phyloP scores from a whole-genome alignment of 306 rosid species.

The Vigna reflexopilosa region DNA sequence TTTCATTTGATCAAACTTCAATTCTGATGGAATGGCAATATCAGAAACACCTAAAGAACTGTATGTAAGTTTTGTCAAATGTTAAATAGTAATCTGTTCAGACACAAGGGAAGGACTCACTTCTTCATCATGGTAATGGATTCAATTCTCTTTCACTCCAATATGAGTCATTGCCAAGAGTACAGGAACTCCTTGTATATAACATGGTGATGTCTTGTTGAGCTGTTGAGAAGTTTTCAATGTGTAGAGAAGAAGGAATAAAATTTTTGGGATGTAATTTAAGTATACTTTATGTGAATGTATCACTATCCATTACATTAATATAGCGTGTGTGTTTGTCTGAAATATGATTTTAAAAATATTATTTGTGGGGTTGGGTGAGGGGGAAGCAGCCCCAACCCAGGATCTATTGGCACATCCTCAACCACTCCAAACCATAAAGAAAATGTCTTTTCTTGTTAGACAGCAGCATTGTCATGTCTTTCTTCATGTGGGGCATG shows the following conservation, averaged over 20 bases:
- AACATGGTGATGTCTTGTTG: constrained; percentile 50
- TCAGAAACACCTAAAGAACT: neutral
- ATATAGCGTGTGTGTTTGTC: neutral
- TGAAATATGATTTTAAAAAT: neutral
- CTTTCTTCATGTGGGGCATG: constrained; percentile 40
- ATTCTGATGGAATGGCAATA: neutral
- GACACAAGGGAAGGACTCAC: constrained; percentile 32
- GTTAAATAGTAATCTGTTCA: constrained; percentile 40
- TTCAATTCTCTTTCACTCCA: constrained; percentile 35
- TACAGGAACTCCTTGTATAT: constrained; percentile 58
- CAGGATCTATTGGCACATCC: constrained; percentile 26
- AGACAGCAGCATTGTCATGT: neutral
- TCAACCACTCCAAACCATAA: constrained; percentile 29
- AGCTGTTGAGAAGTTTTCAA: constrained; percentile 39
- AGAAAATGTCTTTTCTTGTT: neutral
- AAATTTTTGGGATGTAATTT: constrained; percentile 45
- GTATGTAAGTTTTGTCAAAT: constrained; percentile 49
- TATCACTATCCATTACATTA: constrained; percentile 2
- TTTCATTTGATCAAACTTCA: neutral
- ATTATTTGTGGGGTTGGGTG: constrained; percentile 19
- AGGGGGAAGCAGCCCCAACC: constrained; percentile 16
- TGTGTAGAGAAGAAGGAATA: constrained; percentile 57
- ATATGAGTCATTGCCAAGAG: constrained; percentile 40
- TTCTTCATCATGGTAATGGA: constrained; percentile 38
- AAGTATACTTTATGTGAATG: neutral